These are phyloP conservation scores for Daedaleopsis nitida DNA, from an alignment of 768 basidiomycete genomes.

Conservation along the genomic window DNA sequence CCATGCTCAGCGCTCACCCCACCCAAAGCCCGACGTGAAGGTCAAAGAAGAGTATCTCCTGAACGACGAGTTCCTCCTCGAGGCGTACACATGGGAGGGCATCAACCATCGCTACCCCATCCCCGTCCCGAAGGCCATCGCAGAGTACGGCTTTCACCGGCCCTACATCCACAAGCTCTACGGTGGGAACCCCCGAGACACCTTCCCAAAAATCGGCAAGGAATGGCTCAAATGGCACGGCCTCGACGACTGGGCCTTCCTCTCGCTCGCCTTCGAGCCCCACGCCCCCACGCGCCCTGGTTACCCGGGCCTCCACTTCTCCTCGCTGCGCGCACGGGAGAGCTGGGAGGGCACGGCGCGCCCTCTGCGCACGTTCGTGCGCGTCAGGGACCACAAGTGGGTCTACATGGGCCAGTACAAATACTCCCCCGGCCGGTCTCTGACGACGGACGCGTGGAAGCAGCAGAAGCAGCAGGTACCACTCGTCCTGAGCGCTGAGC, in stretches of 20 bases:
- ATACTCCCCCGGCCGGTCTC: not conserved
- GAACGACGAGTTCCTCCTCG: conserved; percentile 5
- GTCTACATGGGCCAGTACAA: not conserved
- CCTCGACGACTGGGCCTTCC: conserved; percentile 4
- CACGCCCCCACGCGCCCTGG: conserved; percentile 2
- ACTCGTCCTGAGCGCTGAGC: not conserved
- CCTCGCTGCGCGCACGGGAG: not conserved
- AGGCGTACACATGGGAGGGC: conserved; percentile 2
- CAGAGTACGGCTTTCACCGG: not conserved
- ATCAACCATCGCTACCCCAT: conserved; percentile 1
- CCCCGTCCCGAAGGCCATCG: not conserved
- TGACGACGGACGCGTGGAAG: not conserved
- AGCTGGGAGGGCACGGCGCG: not conserved
- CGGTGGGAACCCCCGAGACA: not conserved
- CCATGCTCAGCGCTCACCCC: no score
- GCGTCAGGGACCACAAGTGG: not conserved
- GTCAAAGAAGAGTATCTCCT: not conserved
- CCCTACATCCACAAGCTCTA: not conserved
- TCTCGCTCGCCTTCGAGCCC: not conserved
- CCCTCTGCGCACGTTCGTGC: not conserved
- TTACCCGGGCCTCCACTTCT: not conserved
- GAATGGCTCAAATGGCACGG: conserved; percentile 1
- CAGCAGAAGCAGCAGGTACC: not conserved
- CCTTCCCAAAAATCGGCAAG: not conserved
- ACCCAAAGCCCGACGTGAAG: not conserved